These are phyloP conservation scores for Phialophora expanda DNA, from an alignment of 2,329 filamentous ascomycete species.

Conservation along the genomic window DNA sequence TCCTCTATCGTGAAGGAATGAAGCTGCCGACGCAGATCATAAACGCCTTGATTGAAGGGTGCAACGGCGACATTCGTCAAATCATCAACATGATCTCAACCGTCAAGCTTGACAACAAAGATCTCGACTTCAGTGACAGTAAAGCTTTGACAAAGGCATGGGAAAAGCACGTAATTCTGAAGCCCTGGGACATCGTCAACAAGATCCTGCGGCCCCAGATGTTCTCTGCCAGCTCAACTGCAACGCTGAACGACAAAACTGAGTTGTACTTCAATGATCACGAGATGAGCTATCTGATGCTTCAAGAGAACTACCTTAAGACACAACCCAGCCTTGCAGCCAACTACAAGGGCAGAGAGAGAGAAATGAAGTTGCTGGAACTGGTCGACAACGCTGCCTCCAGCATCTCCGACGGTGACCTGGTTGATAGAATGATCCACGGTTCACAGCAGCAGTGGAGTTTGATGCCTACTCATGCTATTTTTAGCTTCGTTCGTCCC, in stretches of 20 bases:
- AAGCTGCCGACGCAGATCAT: conserved; percentile 83
- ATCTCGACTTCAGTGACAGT: conserved; percentile 75
- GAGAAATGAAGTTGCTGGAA: conserved; percentile 81
- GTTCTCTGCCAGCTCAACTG: conserved; percentile 80
- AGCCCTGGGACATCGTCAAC: conserved; percentile 96
- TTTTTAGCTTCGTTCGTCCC: conserved; percentile 92
- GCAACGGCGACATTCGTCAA: conserved; percentile 92
- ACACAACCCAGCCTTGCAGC: conserved; percentile 73
- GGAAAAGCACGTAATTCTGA: conserved; percentile 96
- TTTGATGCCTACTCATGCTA: conserved; percentile 92
- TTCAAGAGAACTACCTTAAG: conserved; percentile 95
- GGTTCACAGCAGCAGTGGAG: conserved; percentile 98
- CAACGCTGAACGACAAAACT: conserved; percentile 94
- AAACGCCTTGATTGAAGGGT: conserved; percentile 93
- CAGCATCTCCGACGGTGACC: conserved; percentile 95
- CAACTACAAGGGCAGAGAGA: conserved; percentile 68
- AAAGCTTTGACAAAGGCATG: conserved; percentile 96
- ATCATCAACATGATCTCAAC: conserved; percentile 99
- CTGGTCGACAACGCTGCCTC: conserved; percentile 85
- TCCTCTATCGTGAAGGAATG: conserved; percentile 87
- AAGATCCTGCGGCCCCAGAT: conserved; percentile 89
- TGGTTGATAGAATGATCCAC: conserved; percentile 98
- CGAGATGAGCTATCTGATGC: conserved; percentile 95
- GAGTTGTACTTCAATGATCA: conserved; percentile 99
- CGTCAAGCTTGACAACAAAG: conserved; percentile 80